Conservation (phyloP, 2,329 filamentous ascomycete genomes). For the Aspergillus ibericus region DNA sequence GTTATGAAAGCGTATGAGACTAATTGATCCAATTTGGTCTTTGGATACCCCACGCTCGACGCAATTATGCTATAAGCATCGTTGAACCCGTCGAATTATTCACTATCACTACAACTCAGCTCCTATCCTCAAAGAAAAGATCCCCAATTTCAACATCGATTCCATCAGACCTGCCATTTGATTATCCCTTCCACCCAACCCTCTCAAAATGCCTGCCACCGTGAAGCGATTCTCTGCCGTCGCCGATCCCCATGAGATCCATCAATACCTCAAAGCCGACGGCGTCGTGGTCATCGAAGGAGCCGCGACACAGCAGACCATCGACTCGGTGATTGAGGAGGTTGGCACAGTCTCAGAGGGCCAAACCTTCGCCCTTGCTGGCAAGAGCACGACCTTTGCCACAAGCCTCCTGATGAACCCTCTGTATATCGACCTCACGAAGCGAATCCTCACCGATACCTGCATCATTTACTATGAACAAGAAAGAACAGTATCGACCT, state of each 20-base stretch:
- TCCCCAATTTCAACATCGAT: no score
- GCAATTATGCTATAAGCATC: no score
- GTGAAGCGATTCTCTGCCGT: not conserved
- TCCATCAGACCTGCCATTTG: not conserved
- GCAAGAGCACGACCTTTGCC: not conserved
- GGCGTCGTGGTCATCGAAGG: not conserved
- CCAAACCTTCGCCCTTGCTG: not conserved
- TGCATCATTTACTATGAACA: not conserved
- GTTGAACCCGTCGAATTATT: no score
- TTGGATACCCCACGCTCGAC: no score
- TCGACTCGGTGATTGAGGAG: not conserved
- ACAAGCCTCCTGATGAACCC: constrained; percentile 2
- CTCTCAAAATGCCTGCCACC: not conserved
- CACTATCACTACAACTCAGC: no score
- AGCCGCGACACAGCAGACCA: not conserved
- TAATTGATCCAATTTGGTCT: no score
- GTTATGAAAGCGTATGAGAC: no score
- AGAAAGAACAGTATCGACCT: not conserved
- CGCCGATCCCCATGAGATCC: not conserved
- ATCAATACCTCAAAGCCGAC: not conserved
- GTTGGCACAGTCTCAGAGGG: not conserved
- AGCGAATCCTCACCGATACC: not conserved
- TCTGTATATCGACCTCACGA: not conserved
- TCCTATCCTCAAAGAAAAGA: no score
- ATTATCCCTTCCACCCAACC: not conserved